Evolutionary conservation across 768 basidiomycete genomes (phyloP).

Genomic region (Suillus clintonianus): DNA sequence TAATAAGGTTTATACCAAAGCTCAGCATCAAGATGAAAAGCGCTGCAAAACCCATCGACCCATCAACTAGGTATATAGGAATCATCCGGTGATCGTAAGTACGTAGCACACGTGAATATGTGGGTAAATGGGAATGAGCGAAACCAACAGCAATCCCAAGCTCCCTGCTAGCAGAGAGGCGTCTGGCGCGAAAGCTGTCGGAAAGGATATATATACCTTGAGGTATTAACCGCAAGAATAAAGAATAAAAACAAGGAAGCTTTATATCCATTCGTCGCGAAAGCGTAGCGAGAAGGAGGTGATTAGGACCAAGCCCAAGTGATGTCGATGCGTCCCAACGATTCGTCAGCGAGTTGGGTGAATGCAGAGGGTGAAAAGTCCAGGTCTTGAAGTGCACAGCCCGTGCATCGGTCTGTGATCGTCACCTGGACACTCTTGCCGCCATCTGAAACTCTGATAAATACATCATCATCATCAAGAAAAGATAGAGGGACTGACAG

Average conservation of each 20-base stretch:
- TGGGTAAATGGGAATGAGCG: constrained; percentile 12
- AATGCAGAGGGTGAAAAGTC: constrained; percentile 70
- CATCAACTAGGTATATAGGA: constrained; percentile 29
- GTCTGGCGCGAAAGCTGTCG: neutral
- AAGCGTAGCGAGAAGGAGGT: neutral
- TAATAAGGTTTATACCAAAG: constrained; percentile 4
- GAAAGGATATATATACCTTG: constrained; percentile 4
- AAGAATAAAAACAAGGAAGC: constrained; percentile 17
- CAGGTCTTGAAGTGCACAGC: constrained; percentile 51
- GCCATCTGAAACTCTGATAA: constrained; percentile 40
- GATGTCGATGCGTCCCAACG: constrained; percentile 55
- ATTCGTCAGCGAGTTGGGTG: constrained; percentile 39
- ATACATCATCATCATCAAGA: neutral
- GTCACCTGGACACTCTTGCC: constrained; percentile 50
- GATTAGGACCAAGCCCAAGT: constrained; percentile 49
- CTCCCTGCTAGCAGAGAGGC: constrained; percentile 29
- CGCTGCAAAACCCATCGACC: constrained; percentile 35
- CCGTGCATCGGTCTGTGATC: constrained; percentile 65
- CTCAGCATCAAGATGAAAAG: constrained; percentile 12
- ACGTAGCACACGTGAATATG: constrained; percentile 26
- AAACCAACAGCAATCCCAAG: constrained; percentile 17
- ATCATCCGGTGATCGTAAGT: constrained; percentile 11
- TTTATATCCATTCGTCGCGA: neutral
- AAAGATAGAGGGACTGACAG: constrained; percentile 44
- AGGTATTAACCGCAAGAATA: constrained; percentile 25